Evolutionary conservation across 2,329 filamentous ascomycete genomes (phyloP).

Genomic region (Periglandula ipomoeae): DNA sequence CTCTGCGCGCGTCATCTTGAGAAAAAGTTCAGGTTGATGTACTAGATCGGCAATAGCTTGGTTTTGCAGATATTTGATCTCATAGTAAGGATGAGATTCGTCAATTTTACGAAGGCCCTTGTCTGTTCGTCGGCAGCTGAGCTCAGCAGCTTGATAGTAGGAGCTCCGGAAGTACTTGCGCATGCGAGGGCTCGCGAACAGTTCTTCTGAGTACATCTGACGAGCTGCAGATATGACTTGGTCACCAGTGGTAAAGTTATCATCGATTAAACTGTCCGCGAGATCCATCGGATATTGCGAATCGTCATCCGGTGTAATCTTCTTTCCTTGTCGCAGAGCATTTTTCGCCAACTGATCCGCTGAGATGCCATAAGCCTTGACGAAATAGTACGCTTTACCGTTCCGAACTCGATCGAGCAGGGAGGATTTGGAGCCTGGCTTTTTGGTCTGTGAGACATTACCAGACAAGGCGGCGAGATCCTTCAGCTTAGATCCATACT

Average conservation of each 20-base stretch:
- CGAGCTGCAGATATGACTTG: constrained; percentile 72
- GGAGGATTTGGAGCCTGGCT: constrained; percentile 73
- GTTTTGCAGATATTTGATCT: constrained; percentile 92
- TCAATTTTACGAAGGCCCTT: constrained; percentile 92
- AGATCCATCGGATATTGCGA: constrained; percentile 73
- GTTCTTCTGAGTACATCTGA: constrained; percentile 82
- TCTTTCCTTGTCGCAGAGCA: constrained; percentile 66
- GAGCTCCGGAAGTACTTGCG: constrained; percentile 75
- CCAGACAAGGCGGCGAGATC: constrained; percentile 61
- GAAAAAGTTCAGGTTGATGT: constrained; percentile 75
- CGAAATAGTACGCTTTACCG: constrained; percentile 70
- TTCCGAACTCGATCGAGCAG: constrained; percentile 78
- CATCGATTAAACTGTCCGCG: constrained; percentile 67
- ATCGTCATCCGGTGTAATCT: constrained; percentile 78
- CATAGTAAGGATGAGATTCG: constrained; percentile 91
- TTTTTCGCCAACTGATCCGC: constrained; percentile 86
- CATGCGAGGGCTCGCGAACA: constrained; percentile 80
- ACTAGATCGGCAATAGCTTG: constrained; percentile 78
- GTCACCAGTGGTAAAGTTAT: constrained; percentile 66
- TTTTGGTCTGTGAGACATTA: constrained; percentile 59
- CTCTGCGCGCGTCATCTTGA: constrained; percentile 97
- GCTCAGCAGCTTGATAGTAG: constrained; percentile 74
- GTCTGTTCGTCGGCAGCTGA: constrained; percentile 85
- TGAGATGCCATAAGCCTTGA: constrained; percentile 82
- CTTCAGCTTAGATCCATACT: constrained; percentile 76